Evolutionary conservation across 345 rosid genomes (phyloP).

Genomic region (Durio zibethinus): DNA sequence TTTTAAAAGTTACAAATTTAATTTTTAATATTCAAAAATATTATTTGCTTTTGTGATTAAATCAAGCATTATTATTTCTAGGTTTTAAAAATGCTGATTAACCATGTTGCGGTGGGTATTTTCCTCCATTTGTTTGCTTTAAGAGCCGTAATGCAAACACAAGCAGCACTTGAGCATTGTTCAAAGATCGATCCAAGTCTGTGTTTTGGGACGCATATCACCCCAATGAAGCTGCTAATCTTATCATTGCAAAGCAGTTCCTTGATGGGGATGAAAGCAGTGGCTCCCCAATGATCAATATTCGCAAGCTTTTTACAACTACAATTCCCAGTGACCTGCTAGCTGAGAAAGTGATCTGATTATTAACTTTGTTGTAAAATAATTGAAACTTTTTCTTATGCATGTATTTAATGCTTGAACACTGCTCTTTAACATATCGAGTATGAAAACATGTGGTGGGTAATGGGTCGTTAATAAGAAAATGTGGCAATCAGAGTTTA

Average conservation of each 20-base stretch:
- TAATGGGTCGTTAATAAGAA: no score
- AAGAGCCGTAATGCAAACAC: slow-evolving; percentile 9
- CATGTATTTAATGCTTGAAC: background rate
- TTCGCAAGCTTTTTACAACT: slow-evolving; percentile 40
- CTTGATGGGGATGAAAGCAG: slow-evolving; percentile 39
- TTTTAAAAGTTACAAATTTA: no score
- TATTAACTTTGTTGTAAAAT: background rate
- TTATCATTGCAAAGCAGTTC: slow-evolving; percentile 40
- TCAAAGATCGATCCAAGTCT: slow-evolving; percentile 48
- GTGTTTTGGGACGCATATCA: slow-evolving; percentile 68
- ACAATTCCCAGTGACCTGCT: slow-evolving; percentile 2
- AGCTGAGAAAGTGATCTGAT: background rate
- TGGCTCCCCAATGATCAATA: slow-evolving; percentile 43
- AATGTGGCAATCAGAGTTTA: no score
- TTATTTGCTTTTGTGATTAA: no score
- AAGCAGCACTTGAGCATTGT: slow-evolving; percentile 23
- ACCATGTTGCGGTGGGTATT: slow-evolving; percentile 53
- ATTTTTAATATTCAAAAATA: no score
- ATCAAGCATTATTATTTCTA: background rate
- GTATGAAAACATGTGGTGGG: no score
- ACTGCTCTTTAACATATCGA: background rate
- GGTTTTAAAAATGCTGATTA: slow-evolving; percentile 46
- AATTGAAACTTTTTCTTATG: background rate
- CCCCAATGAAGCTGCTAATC: slow-evolving; percentile 58
- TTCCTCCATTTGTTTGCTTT: slow-evolving; percentile 51